Evolutionary conservation across 345 rosid genomes (phyloP).

Genomic region (Citrus trifoliata): DNA sequence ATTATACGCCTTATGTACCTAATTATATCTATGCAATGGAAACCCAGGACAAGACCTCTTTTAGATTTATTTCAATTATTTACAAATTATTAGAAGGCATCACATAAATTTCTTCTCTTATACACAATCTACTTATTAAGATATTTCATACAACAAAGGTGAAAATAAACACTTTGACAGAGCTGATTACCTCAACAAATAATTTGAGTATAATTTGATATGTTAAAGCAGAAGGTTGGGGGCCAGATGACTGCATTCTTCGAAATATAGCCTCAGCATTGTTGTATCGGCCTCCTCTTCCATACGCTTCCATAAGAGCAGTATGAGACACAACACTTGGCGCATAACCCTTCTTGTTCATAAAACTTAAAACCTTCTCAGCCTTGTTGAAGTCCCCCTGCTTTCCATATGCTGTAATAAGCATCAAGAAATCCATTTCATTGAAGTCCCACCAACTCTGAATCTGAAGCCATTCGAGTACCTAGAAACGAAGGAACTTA

Average conservation of each 20-base stretch:
- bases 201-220: slow-evolving; percentile 87
- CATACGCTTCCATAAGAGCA: slow-evolving; percentile 95
- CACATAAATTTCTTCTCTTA: background rate
- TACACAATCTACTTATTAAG: background rate
- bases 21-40: background rate
- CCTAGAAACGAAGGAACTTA: slow-evolving; percentile 36
- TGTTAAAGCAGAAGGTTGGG: slow-evolving; percentile 89
- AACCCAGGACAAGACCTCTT: background rate
- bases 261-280: slow-evolving; percentile 93
- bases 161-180: slow-evolving; percentile 1
- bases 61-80: background rate
- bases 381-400: slow-evolving; percentile 78
- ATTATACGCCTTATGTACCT: background rate
- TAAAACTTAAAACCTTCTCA: slow-evolving; percentile 62
- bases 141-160: background rate
- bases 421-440: slow-evolving; percentile 87
- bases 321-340: slow-evolving; percentile 83
- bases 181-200: slow-evolving; percentile 62
- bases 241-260: slow-evolving; percentile 91
- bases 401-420: slow-evolving; percentile 88
- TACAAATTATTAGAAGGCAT: background rate
- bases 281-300: slow-evolving; percentile 77
- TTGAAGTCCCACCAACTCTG: slow-evolving; percentile 89
- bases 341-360: slow-evolving; percentile 66
- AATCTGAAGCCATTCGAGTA: slow-evolving; percentile 87